These are phyloP conservation scores for Lagerstroemia speciosa DNA, from an alignment of 345 rosid genomes.

Conservation along the genomic window DNA sequence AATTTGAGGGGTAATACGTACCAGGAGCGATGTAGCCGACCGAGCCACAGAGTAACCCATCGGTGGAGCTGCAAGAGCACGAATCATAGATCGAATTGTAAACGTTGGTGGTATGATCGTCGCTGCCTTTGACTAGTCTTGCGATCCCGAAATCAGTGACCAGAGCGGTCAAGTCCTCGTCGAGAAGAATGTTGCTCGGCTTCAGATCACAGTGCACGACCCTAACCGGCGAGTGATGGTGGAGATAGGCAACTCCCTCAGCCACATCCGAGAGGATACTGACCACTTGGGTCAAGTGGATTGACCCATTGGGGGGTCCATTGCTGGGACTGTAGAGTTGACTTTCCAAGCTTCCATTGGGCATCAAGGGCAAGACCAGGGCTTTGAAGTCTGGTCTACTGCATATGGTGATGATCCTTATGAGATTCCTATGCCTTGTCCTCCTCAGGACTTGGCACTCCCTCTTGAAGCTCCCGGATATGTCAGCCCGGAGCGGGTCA, in stretches of 20 bases:
- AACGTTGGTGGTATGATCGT: constrained; percentile 16
- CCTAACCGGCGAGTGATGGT: constrained; percentile 71
- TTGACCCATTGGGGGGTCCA: neutral
- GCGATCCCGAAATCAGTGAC: constrained; percentile 89
- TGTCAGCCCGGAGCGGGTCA: constrained; percentile 31
- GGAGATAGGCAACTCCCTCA: constrained; percentile 76
- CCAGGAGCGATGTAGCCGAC: constrained; percentile 95
- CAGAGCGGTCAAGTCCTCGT: constrained; percentile 77
- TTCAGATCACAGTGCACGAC: constrained; percentile 95
- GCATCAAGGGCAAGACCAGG: constrained; percentile 75
- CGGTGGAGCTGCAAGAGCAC: constrained; percentile 53
- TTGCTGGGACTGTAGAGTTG: constrained; percentile 35
- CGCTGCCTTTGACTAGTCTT: constrained; percentile 43
- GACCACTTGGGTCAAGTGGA: constrained; percentile 65
- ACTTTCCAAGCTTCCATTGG: constrained; percentile 79
- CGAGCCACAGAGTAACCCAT: constrained; percentile 75
- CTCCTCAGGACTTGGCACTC: constrained; percentile 74
- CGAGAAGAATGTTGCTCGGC: constrained; percentile 90
- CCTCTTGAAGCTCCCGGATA: constrained; percentile 59
- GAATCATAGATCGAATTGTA: constrained; percentile 27
- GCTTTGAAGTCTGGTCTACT: constrained; percentile 84
- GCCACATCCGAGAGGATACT: constrained; percentile 77
- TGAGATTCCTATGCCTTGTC: constrained; percentile 77
- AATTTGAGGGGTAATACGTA: constrained; percentile 12
- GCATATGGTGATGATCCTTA: constrained; percentile 75